A percentile compares a stretch with the other conserved stretches of the same genome.
These are phyloP conservation scores for Vigna radiata DNA, from an alignment of 306 rosid genomes.

Conservation along the genomic window DNA sequence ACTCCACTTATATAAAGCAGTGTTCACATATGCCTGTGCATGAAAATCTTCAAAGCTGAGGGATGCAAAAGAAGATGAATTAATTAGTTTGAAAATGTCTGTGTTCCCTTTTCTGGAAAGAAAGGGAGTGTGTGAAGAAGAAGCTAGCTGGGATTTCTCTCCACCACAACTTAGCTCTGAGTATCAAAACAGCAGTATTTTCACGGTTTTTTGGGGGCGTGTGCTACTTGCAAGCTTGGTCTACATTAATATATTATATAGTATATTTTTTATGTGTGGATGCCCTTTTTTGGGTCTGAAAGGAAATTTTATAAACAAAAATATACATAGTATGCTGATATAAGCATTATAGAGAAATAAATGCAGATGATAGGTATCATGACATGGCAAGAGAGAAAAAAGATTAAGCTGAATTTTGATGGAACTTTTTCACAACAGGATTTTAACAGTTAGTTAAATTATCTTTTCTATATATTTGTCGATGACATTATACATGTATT, in stretches of 20 bases:
- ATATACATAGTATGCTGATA: neutral
- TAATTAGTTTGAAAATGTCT: slow-evolving; percentile 32
- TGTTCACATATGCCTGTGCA: slow-evolving; percentile 17
- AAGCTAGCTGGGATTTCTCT: slow-evolving; percentile 53
- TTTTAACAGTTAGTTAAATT: neutral
- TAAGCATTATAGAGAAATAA: neutral
- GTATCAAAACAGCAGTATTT: slow-evolving; percentile 53
- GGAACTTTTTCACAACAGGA: neutral
- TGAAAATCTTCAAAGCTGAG: slow-evolving; percentile 15
- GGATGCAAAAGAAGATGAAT: neutral
- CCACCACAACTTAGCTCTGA: slow-evolving; percentile 65
- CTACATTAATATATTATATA: slow-evolving; percentile 30
- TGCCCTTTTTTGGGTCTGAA: slow-evolving; percentile 51
- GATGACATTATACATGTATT: neutral
- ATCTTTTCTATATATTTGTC: neutral
- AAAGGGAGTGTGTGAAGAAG: slow-evolving; percentile 34
- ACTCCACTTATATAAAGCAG: neutral
- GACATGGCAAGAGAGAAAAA: neutral
- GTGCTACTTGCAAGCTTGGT: slow-evolving; percentile 49
- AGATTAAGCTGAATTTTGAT: neutral
- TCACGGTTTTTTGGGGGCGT: slow-evolving; percentile 56
- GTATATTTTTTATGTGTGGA: slow-evolving; percentile 61
- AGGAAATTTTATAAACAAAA: neutral
- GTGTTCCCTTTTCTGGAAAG: slow-evolving; percentile 37
- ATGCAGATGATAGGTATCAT: neutral